Evolutionary conservation across 805 yeast species (phyloP).

Genomic region (Candida ficus): DNA sequence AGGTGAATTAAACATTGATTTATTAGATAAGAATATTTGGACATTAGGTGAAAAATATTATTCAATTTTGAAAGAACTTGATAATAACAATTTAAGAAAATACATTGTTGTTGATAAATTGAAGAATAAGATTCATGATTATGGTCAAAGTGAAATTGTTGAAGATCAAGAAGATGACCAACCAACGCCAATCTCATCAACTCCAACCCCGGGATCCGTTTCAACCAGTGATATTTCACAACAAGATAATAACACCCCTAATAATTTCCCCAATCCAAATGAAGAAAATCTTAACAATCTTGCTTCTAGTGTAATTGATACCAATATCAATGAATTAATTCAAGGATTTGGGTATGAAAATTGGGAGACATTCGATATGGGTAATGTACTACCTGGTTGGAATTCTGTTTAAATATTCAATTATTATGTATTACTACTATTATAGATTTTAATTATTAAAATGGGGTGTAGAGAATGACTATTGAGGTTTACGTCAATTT

Average conservation of each 20-base stretch:
- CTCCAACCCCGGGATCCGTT: no score
- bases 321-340: conserved; percentile 5
- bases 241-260: no score
- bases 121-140: conserved; percentile 13
- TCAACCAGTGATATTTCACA: no score
- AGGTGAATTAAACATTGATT: conserved; percentile 5
- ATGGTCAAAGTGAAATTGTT: conserved; percentile 9
- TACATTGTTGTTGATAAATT: conserved; percentile 7
- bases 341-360: conserved; percentile 8
- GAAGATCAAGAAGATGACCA: neutral
- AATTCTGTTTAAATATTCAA: no score
- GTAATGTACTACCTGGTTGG: conserved; percentile 9
- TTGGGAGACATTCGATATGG: conserved; percentile 11
- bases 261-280: no score
- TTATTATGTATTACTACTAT: no score
- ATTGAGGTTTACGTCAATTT: no score
- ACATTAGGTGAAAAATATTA: conserved; percentile 11
- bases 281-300: no score
- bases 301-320: neutral
- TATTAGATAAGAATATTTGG: conserved; percentile 9
- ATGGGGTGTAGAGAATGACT: no score
- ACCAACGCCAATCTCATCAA: neutral
- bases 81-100: conserved; percentile 6
- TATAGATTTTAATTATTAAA: no score
- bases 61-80: conserved; percentile 7